Evolutionary conservation across 2,329 filamentous ascomycete genomes (phyloP).

Genomic region (Dryadomyces quercivorus): DNA sequence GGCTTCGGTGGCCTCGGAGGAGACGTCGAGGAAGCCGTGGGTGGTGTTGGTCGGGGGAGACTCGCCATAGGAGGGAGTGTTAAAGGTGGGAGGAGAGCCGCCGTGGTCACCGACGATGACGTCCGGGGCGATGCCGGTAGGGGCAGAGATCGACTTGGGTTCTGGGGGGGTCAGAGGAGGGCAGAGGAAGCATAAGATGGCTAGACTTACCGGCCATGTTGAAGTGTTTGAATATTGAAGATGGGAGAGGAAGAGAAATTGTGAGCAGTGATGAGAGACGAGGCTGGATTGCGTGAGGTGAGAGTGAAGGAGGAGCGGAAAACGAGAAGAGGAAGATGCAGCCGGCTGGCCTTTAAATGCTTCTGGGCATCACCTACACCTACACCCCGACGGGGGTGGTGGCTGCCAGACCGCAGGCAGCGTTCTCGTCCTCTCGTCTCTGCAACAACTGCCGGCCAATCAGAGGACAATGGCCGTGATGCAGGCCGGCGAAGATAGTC

Average conservation of each 20-base stretch:
- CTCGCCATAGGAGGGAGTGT: not conserved
- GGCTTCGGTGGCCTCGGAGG: not conserved
- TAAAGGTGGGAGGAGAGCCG: not conserved
- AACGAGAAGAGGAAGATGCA: too few relatives aligned
- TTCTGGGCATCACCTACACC: too few relatives aligned
- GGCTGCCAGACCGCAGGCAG: too few relatives aligned
- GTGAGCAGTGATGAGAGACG: too few relatives aligned
- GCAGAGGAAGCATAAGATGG: not conserved
- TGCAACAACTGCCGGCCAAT: not conserved
- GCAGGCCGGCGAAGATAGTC: not conserved
- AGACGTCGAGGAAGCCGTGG: slow-evolving; percentile 21
- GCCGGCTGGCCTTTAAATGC: too few relatives aligned
- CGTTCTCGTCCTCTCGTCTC: not conserved
- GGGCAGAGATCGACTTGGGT: not conserved
- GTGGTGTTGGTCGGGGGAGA: not conserved
- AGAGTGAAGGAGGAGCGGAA: too few relatives aligned
- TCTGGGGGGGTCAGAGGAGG: not conserved
- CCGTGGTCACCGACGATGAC: not conserved
- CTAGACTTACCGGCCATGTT: not conserved
- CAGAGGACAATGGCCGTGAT: not conserved
- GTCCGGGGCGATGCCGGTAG: not conserved
- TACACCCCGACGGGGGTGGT: too few relatives aligned
- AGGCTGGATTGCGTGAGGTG: too few relatives aligned
- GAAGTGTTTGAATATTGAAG: not conserved
- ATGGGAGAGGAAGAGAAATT: too few relatives aligned